A percentile compares a stretch with the other conserved stretches of the same genome.
These are phyloP conservation scores for Microstegium vimineum DNA, from an alignment of 176 grass and related monocot genomes.

Conservation along the genomic window DNA sequence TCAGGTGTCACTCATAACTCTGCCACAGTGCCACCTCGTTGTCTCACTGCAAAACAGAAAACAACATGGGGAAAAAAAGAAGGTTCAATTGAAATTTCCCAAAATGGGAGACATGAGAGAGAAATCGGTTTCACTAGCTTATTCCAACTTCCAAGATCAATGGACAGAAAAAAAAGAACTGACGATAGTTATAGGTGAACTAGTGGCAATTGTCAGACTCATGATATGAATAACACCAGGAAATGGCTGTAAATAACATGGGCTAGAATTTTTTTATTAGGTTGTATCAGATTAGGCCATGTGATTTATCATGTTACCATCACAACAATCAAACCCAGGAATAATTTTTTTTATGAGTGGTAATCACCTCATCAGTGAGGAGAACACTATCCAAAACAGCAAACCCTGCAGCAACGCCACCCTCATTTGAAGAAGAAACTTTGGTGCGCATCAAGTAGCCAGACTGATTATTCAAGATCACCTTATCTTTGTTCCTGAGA, in stretches of 20 bases:
- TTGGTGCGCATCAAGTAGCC: constrained; percentile 95
- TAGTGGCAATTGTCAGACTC: not conserved
- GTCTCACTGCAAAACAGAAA: constrained; percentile 24
- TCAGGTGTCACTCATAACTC: not conserved
- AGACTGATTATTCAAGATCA: constrained; percentile 65
- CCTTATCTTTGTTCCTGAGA: constrained; percentile 84
- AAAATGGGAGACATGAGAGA: not conserved
- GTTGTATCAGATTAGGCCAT: not conserved
- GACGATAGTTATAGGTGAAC: not conserved
- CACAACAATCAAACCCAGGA: not conserved
- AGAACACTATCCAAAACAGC: constrained; percentile 82
- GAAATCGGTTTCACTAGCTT: not conserved
- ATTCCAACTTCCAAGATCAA: not conserved
- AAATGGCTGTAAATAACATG: not conserved
- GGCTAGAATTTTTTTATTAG: not conserved
- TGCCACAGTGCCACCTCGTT: not conserved
- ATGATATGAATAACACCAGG: not conserved
- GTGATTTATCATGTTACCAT: not conserved
- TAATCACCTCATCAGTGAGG: constrained; percentile 62
- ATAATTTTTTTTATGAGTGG: not conserved
- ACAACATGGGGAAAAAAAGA: no score
- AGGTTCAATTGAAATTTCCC: not conserved
- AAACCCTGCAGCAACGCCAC: constrained; percentile 91
- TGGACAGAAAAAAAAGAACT: not conserved
- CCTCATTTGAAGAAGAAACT: constrained; percentile 94